Conservation (phyloP, 139 green algal species). For the Dunaliella primolecta region DNA sequence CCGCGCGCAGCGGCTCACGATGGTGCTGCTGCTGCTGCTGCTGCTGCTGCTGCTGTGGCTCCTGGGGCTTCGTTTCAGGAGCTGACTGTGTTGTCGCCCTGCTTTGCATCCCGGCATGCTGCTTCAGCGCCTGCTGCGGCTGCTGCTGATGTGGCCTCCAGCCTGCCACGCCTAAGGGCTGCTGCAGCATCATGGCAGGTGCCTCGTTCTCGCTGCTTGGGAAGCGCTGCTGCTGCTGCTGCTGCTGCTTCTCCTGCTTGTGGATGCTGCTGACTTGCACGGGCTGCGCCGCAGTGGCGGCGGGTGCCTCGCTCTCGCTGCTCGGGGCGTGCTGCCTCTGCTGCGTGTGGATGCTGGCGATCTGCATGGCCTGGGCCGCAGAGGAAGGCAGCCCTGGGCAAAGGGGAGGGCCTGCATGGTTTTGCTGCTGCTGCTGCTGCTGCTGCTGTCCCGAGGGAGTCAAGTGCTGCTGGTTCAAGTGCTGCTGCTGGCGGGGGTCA, state of each 20-base stretch:
- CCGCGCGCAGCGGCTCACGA: neutral
- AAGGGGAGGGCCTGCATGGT: too few species aligned
- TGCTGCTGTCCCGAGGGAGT: neutral
- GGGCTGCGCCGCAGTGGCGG: neutral
- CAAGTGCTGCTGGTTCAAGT: neutral
- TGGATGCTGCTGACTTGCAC: too few species aligned
- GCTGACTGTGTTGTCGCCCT: too few species aligned
- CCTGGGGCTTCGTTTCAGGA: too few species aligned
- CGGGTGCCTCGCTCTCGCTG: neutral
- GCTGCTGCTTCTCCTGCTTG: neutral
- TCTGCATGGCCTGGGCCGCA: neutral
- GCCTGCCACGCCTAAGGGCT: neutral
- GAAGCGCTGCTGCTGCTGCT: too few species aligned
- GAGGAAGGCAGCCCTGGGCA: too few species aligned
- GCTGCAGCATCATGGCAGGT: neutral
- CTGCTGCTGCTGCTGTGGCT: neutral
- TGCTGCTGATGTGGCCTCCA: too few species aligned
- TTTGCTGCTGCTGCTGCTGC: neutral
- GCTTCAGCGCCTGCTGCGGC: neutral
- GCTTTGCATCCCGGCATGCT: too few species aligned
- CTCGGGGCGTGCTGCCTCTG: too few species aligned
- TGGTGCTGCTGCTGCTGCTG: constrained; percentile 19
- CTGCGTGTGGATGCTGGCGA: neutral
- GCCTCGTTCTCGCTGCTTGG: neutral
- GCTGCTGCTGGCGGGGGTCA: constrained; percentile 16